Percentiles rank a stretch among this genome's conserved stretches.
These are phyloP conservation scores for Lipomyces spencermartinsiae DNA, from an alignment of 805 yeast species.

Conservation along the genomic window DNA sequence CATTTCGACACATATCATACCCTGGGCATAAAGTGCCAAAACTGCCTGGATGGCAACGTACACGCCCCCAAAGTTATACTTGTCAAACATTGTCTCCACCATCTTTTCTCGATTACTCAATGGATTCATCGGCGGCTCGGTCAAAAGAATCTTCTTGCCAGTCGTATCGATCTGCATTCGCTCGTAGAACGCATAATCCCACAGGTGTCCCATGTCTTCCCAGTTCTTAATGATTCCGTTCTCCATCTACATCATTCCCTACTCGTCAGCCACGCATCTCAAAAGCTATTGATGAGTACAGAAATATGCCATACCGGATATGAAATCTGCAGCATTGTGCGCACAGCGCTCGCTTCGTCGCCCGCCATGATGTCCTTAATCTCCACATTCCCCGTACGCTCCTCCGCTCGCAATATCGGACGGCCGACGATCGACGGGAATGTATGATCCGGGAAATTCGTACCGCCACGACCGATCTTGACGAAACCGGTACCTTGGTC, in stretches of 20 bases:
- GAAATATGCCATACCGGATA: conserved; percentile 61
- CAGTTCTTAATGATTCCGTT: conserved; percentile 96
- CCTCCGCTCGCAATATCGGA: conserved; percentile 96
- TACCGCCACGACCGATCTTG: conserved; percentile 82
- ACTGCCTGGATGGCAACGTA: conserved; percentile 98
- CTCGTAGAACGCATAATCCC: conserved; percentile 97
- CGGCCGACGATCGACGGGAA: conserved; percentile 98
- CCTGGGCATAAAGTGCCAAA: conserved; percentile 96
- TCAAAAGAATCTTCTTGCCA: conserved; percentile 83
- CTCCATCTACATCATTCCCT: conserved; percentile 64
- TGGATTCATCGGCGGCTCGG: conserved; percentile 99
- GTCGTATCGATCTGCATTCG: conserved; percentile 75
- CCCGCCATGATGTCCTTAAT: conserved; percentile 98
- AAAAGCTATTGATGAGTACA: background rate
- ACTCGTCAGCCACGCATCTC: background rate
- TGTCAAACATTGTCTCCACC: conserved; percentile 93
- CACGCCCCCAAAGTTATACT: conserved; percentile 87
- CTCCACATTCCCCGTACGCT: conserved; percentile 75
- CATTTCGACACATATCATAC: conserved; percentile 45
- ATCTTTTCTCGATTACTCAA: conserved; percentile 84
- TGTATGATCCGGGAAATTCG: conserved; percentile 95
- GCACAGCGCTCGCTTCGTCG: conserved; percentile 87
- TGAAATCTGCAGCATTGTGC: conserved; percentile 88
- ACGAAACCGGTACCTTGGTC: conserved; percentile 98
- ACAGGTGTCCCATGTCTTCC: conserved; percentile 98